These are phyloP conservation scores for Biscogniauxia sp. DNA, from an alignment of 2,329 filamentous ascomycete species.

Conservation along the genomic window DNA sequence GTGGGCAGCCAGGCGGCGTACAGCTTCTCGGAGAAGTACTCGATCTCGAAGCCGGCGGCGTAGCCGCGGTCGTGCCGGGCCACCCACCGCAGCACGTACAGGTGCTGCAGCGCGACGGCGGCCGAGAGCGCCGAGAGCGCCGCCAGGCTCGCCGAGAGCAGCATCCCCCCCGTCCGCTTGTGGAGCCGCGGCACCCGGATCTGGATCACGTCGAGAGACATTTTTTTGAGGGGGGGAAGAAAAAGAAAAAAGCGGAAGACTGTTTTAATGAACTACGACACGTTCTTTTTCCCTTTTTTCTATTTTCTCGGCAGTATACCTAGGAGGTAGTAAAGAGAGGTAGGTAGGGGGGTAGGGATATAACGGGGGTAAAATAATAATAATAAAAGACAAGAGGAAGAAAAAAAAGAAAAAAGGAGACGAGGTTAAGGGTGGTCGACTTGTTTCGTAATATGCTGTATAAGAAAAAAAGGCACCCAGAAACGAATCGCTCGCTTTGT, in stretches of 20 bases:
- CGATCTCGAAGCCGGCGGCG: background rate
- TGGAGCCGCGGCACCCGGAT: conserved; percentile 3
- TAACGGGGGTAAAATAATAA: too few species aligned
- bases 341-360: too few species aligned
- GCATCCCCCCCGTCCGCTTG: background rate
- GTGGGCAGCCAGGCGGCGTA: background rate
- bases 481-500: background rate
- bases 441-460: background rate
- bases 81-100: conserved; percentile 3
- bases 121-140: background rate
- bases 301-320: too few species aligned
- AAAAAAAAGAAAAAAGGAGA: background rate
- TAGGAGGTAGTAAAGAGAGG: too few species aligned
- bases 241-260: too few species aligned
- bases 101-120: background rate
- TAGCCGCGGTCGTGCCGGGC: background rate
- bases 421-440: background rate
- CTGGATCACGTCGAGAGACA: conserved; percentile 1
- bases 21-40: background rate
- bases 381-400: background rate
- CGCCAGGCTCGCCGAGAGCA: background rate
- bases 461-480: background rate
- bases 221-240: background rate
- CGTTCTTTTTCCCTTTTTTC: too few species aligned
- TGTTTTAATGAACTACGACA: too few species aligned